Conservation (phyloP, 305 asterid genomes). For the Nicotiana rustica region DNA sequence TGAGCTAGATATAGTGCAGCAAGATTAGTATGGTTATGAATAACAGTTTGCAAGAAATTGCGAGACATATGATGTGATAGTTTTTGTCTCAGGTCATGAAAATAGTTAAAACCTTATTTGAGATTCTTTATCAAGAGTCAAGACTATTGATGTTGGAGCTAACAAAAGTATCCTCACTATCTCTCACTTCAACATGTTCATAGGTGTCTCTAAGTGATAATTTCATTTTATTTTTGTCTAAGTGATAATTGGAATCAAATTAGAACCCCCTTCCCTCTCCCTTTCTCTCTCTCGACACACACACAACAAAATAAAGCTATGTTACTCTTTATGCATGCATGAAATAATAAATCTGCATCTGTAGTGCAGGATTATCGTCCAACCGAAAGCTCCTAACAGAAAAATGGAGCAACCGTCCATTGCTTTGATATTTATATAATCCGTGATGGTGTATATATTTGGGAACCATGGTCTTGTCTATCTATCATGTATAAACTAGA, state of each 20-base stretch:
- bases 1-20: slow-evolving; percentile 25
- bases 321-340: background rate
- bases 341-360: background rate
- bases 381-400: background rate
- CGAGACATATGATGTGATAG: background rate
- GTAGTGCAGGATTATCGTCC: background rate
- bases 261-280: background rate
- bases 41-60: slow-evolving; percentile 14
- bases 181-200: background rate
- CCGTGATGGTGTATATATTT: background rate
- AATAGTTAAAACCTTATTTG: background rate
- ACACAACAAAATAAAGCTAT: background rate
- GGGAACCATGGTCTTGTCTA: background rate
- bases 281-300: background rate
- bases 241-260: background rate
- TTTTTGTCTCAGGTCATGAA: background rate
- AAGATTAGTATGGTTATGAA: background rate
- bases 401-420: background rate
- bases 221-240: no score
- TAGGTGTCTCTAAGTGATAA: background rate
- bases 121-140: slow-evolving; percentile 23
- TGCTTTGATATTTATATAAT: background rate
- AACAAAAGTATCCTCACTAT: background rate
- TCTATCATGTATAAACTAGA: slow-evolving; percentile 8
- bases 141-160: background rate